Evolutionary conservation across 2,329 filamentous ascomycete genomes (phyloP).

Genomic region (Torrubiella hemipterigena): DNA sequence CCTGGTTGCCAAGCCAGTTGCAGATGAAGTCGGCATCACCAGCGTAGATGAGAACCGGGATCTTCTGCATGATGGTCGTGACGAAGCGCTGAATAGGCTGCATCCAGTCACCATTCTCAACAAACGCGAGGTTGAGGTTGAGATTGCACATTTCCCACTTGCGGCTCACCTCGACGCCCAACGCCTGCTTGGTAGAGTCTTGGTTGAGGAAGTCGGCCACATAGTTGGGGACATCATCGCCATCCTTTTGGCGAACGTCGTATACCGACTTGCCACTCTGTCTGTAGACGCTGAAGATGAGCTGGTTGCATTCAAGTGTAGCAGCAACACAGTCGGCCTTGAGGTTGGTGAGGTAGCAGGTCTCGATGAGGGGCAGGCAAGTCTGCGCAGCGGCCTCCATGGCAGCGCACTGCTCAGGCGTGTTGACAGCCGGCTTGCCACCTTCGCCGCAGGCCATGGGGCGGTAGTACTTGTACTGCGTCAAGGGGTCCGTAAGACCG

Average conservation of each 20-base stretch:
- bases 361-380: constrained; percentile 77
- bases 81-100: constrained; percentile 91
- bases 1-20: constrained; percentile 98
- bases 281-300: constrained; percentile 87
- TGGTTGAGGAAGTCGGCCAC: constrained; percentile 82
- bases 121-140: constrained; percentile 96
- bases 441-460: constrained; percentile 97
- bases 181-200: constrained; percentile 66
- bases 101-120: constrained; percentile 98
- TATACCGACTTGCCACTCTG: constrained; percentile 88
- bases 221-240: constrained; percentile 82
- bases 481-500: constrained; percentile 84
- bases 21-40: constrained; percentile 83
- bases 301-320: constrained; percentile 97
- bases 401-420: constrained; percentile 60
- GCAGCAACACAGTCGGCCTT: constrained; percentile 88
- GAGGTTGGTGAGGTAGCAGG: constrained; percentile 86
- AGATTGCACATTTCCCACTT: constrained; percentile 95
- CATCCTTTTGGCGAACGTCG: constrained; percentile 81
- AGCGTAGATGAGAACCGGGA: constrained; percentile 89
- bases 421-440: constrained; percentile 79
- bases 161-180: constrained; percentile 74
- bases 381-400: constrained; percentile 91
- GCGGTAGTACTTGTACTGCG: constrained; percentile 90
- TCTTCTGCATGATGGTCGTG: constrained; percentile 74